These are phyloP conservation scores for Stephanodiscus triporus DNA, from an alignment of 108 stramenopile genomes.

Conservation along the genomic window DNA sequence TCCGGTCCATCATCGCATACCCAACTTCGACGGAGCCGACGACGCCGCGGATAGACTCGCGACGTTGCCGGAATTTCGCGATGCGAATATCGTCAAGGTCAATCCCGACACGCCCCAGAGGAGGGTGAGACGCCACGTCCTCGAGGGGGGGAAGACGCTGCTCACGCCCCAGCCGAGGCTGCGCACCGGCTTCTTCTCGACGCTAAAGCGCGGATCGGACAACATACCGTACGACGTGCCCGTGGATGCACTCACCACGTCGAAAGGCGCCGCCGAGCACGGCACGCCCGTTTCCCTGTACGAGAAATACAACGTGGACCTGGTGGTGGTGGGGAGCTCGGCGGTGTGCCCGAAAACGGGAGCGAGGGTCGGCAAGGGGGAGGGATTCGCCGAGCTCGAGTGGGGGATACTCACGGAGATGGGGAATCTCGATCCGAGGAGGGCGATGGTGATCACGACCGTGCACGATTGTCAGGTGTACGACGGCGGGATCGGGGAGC, in stretches of 20 bases:
- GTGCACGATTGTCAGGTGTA: constrained; percentile 73
- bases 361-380: constrained; percentile 76
- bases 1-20: constrained; percentile 78
- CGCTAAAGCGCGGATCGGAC: constrained; percentile 35
- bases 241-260: constrained; percentile 59
- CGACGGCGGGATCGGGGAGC: constrained; percentile 34
- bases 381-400: constrained; percentile 80
- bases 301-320: constrained; percentile 67
- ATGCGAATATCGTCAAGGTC: constrained; percentile 58
- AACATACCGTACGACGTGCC: constrained; percentile 48
- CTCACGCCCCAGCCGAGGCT: constrained; percentile 74
- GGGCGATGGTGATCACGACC: constrained; percentile 65
- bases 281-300: constrained; percentile 67
- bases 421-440: constrained; percentile 64
- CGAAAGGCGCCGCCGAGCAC: constrained; percentile 67
- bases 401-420: constrained; percentile 72
- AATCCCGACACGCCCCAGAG: constrained; percentile 79
- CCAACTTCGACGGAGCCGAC: constrained; percentile 70
- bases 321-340: constrained; percentile 76
- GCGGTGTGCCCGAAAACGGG: constrained; percentile 77
- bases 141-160: constrained; percentile 62
- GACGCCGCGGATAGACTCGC: constrained; percentile 53
- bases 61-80: constrained; percentile 58
- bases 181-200: constrained; percentile 74
- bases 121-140: constrained; percentile 55